A percentile compares a stretch with the other conserved stretches of the same genome.
Evolutionary conservation across 257 asterid genomes (phyloP).

Genomic region (Leptodermis oblonga): DNA sequence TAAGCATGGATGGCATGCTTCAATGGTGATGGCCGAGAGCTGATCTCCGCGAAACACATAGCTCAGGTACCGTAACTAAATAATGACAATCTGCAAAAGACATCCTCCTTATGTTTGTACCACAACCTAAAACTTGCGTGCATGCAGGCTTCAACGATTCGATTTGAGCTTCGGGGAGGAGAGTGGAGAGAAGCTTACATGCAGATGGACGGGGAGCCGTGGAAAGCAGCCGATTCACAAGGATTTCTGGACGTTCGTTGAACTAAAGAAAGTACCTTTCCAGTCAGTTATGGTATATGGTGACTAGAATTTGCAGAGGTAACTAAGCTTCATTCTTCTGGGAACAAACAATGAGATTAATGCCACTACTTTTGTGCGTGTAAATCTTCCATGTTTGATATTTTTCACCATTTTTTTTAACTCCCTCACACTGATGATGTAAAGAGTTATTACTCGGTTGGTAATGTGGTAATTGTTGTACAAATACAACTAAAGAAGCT

Average conservation of each 20-base stretch:
- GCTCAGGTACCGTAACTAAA: conserved; percentile 64
- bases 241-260: conserved; percentile 34
- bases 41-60: conserved; percentile 80
- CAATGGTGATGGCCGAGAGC: conserved; percentile 89
- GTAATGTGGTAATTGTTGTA: not conserved
- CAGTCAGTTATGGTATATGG: conserved; percentile 62
- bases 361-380: not conserved
- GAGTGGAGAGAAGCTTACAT: conserved; percentile 75
- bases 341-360: not conserved
- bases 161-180: conserved; percentile 86
- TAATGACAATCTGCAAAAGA: not conserved
- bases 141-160: conserved; percentile 60
- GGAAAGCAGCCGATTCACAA: conserved; percentile 80
- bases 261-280: not conserved
- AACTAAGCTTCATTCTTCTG: not conserved
- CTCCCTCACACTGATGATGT: not conserved
- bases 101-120: too few species aligned
- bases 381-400: not conserved
- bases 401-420: not conserved
- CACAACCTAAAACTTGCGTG: not conserved
- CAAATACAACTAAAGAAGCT: too few species aligned
- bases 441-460: not conserved
- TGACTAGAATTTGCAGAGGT: conserved; percentile 28
- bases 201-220: conserved; percentile 97
- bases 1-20: conserved; percentile 99